Percentiles rank a stretch among this genome's conserved stretches.
These are phyloP conservation scores for Porphyra umbilicalis DNA, from an alignment of 31 red algal species.

Conservation along the genomic window DNA sequence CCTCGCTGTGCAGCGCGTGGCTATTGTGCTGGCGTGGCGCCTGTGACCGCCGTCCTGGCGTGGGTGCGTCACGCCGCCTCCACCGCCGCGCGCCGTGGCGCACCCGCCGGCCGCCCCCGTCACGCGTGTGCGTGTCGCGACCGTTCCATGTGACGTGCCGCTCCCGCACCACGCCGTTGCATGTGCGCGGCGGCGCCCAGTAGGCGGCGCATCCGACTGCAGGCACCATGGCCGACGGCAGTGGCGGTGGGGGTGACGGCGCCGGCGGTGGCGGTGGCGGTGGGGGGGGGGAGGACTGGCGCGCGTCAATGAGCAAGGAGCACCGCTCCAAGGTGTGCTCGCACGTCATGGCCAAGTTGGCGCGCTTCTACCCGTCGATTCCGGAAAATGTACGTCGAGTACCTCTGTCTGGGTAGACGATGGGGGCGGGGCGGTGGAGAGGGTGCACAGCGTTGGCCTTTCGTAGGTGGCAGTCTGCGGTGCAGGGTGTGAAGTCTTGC, in stretches of 20 bases:
- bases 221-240: background rate
- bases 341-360: conserved; percentile 47
- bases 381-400: background rate
- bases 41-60: no score
- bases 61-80: no score
- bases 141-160: no score
- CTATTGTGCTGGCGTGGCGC: no score
- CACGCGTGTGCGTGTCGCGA: no score
- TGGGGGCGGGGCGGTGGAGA: background rate
- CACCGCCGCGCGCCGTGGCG: no score
- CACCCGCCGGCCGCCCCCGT: no score
- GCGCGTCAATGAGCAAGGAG: conserved; percentile 13
- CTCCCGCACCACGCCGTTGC: no score
- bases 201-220: no score
- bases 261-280: background rate
- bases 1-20: no score
- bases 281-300: conserved; percentile 7
- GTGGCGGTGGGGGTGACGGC: background rate
- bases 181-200: no score
- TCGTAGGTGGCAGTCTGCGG: background rate
- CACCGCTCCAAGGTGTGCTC: conserved; percentile 54
- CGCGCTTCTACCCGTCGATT: conserved; percentile 3
- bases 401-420: background rate
- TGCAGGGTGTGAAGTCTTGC: no score
- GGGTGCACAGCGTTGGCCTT: background rate